phyloP scores from a whole-genome alignment of 352 stramenopile genomes.

The Hyphochytrium catenoides region DNA sequence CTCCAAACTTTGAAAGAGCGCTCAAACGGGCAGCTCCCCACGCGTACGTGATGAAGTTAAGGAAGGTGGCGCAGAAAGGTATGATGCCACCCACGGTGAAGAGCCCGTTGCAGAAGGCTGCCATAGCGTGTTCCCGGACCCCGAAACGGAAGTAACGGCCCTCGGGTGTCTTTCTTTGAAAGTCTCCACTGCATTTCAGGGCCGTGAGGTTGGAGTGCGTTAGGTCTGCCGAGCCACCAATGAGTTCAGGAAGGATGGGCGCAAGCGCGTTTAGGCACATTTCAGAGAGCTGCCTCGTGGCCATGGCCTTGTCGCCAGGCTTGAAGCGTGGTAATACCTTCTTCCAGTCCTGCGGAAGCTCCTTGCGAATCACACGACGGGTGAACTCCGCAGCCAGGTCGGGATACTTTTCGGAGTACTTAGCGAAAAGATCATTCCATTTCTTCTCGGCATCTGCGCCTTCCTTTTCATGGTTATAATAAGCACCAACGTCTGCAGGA shows the following conservation, averaged over 20 bases:
- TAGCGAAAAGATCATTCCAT: conserved; percentile 71
- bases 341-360: conserved; percentile 73
- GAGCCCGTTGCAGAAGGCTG: conserved; percentile 91
- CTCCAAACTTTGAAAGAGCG: conserved; percentile 77
- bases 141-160: conserved; percentile 94
- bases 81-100: conserved; percentile 87
- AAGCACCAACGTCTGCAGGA: conserved; percentile 72
- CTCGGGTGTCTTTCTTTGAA: conserved; percentile 84
- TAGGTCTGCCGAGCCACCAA: conserved; percentile 94
- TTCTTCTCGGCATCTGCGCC: conserved; percentile 43
- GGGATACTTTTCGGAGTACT: conserved; percentile 70
- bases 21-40: conserved; percentile 80
- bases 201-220: conserved; percentile 91
- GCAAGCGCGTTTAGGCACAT: conserved; percentile 83
- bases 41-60: conserved; percentile 98
- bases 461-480: conserved; percentile 52
- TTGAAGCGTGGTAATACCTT: conserved; percentile 74
- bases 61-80: conserved; percentile 97
- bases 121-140: conserved; percentile 96
- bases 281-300: conserved; percentile 84
- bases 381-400: conserved; percentile 80
- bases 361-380: conserved; percentile 71
- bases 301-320: conserved; percentile 55
- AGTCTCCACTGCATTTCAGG: conserved; percentile 84
- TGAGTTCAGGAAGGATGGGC: conserved; percentile 75